A percentile compares a stretch with the other conserved stretches of the same genome.
Conservation (phyloP, 2,329 filamentous ascomycete species). For the Phialocephala subalpina region DNA sequence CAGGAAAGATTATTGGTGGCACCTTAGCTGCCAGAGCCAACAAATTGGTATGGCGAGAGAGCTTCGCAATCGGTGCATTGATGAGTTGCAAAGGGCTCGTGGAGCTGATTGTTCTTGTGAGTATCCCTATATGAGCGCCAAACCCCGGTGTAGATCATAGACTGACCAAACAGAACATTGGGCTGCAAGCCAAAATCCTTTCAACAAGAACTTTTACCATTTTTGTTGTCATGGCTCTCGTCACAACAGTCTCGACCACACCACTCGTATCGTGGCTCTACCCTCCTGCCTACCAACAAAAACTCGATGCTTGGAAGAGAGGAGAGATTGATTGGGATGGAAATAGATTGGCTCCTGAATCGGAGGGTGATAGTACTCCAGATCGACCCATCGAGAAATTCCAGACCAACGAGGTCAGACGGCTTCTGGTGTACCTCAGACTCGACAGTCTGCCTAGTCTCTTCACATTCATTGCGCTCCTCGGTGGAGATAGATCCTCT, state of each 20-base stretch:
- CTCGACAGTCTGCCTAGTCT: slow-evolving; percentile 85
- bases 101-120: slow-evolving; percentile 90
- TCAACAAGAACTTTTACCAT: slow-evolving; percentile 87
- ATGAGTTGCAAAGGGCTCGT: slow-evolving; percentile 99
- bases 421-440: slow-evolving; percentile 81
- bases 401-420: slow-evolving; percentile 60
- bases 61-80: slow-evolving; percentile 83
- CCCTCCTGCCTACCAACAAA: slow-evolving; percentile 78
- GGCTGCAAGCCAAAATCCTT: slow-evolving; percentile 82
- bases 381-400: slow-evolving; percentile 55
- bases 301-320: slow-evolving; percentile 76
- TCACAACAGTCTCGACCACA: slow-evolving; percentile 86
- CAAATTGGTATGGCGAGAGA: slow-evolving; percentile 89
- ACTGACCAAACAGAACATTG: slow-evolving; percentile 67
- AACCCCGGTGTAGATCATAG: neutral
- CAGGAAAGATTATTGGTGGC: slow-evolving; percentile 85
- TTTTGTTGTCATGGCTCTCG: slow-evolving; percentile 91
- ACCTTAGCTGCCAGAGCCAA: slow-evolving; percentile 78
- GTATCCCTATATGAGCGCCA: slow-evolving; percentile 40
- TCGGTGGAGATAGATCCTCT: slow-evolving; percentile 62
- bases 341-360: slow-evolving; percentile 51
- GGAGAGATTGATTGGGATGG: slow-evolving; percentile 93
- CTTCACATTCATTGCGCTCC: slow-evolving; percentile 81
- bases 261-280: slow-evolving; percentile 79
- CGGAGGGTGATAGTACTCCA: slow-evolving; percentile 45